Base-by-base conservation (phyloP, 1,284 basidiomycete species). In the Peniophora sp. region DNA sequence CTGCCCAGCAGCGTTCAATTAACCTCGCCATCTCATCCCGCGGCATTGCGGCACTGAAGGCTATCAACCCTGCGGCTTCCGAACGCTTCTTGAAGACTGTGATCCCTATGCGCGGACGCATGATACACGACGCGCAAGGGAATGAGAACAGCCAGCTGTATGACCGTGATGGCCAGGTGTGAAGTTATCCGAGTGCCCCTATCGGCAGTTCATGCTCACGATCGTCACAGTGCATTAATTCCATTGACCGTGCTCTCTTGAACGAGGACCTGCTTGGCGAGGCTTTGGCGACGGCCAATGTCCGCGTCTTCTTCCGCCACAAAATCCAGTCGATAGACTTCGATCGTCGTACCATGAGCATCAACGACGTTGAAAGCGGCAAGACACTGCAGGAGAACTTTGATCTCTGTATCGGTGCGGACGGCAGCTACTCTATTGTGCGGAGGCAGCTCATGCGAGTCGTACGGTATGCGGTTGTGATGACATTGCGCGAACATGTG, bases 11-110 rank as follows among this genome's bases (percentile, higher is more conserved):
- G 59, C 82, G 96, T 53, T 96, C 92, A 51, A 97, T 99, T 72
- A 99, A 99, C 72, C 78, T 99, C 49, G 95, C 95, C 34, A 92
- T 99, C 56, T 97, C 94, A 17, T 83, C 92, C 53, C 83, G 96
- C 50, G 96, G 95, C 54, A 85, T 98, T 52, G 81, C 86, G 57
- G 95, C 95, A 32, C 74, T 98, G 43, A 75, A 85, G 59, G 81
- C 83, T 48, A 81, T 98, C 58, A 85, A 92, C 67, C 76, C 86
- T 23, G 78, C 75, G 35, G 75, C 89, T 48, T 84, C 89, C 23
- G 77, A 84, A 54, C 74, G 83, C 51, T 89, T 97, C 59, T 69
- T 97, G 56, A 69, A 83, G 56, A 78, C 85, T 44, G 85, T 86
- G 24, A 93, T 98, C 66, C 94, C 95, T 55, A 97, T 99, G 93